phyloP scores from a whole-genome alignment of 306 rosid species.

The Medicago ruthenica region DNA sequence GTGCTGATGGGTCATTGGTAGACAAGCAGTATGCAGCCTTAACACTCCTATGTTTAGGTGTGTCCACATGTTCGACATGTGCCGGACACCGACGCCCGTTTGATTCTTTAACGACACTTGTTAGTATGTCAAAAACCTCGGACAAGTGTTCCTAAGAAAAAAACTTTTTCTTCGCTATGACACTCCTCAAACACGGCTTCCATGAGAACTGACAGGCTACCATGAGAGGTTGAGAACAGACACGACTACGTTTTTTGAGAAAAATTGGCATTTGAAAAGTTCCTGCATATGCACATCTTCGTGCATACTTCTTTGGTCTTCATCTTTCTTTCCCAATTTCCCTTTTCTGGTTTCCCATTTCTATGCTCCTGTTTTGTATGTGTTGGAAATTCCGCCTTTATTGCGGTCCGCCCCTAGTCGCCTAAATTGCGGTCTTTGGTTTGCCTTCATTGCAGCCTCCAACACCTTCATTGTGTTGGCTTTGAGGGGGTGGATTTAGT shows the following conservation, averaged over 20 bases:
- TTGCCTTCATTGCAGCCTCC: too few relatives aligned
- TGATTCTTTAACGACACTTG: neutral
- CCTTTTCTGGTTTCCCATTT: neutral
- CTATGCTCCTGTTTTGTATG: neutral
- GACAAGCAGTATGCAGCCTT: constrained; percentile 3
- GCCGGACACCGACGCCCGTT: neutral
- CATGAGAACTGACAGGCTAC: neutral
- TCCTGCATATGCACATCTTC: neutral
- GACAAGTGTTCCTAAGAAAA: neutral
- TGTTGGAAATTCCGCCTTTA: too few relatives aligned
- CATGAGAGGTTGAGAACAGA: neutral
- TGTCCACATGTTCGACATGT: neutral
- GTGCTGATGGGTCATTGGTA: neutral
- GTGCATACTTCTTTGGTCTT: neutral
- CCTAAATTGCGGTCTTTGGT: too few relatives aligned
- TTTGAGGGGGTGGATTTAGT: too few relatives aligned
- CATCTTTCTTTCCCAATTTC: neutral
- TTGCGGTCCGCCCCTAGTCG: too few relatives aligned
- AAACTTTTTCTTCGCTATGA: too few relatives aligned
- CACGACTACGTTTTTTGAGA: neutral
- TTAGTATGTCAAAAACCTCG: neutral
- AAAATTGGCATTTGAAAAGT: neutral
- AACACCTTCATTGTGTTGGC: too few relatives aligned
- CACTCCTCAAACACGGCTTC: neutral
- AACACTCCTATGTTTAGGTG: neutral